phyloP scores from a whole-genome alignment of 352 stramenopile species.

The Globisporangium lucens region DNA sequence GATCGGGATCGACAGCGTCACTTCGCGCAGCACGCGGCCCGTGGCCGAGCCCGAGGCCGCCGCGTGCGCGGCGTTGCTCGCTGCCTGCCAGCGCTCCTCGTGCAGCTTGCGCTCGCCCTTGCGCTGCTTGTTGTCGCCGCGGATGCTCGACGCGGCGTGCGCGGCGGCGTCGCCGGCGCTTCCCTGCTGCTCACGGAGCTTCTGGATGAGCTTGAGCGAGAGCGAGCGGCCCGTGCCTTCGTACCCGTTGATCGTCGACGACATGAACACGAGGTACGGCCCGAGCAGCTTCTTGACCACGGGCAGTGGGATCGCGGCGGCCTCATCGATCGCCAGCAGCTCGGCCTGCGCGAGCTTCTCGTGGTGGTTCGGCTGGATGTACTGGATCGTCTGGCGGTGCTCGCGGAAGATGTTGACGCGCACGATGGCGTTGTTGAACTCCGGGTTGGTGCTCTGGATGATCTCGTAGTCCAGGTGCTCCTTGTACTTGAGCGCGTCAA shows the following conservation, averaged over 20 bases:
- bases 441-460: constrained; percentile 83
- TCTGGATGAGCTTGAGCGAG: constrained; percentile 98
- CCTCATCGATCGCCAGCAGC: constrained; percentile 98
- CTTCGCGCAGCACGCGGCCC: constrained; percentile 89
- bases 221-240: constrained; percentile 98
- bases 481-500: constrained; percentile 92
- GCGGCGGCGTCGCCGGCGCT: constrained; percentile 56
- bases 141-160: constrained; percentile 61
- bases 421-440: constrained; percentile 88
- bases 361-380: constrained; percentile 93
- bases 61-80: constrained; percentile 82
- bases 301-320: constrained; percentile 99
- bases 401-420: constrained; percentile 97
- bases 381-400: constrained; percentile 97
- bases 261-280: constrained; percentile 98
- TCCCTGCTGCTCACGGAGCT: constrained; percentile 94
- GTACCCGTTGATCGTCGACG: constrained; percentile 99
- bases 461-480: constrained; percentile 99
- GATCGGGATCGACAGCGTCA: constrained; percentile 97
- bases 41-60: constrained; percentile 41
- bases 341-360: constrained; percentile 97
- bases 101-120: constrained; percentile 97
- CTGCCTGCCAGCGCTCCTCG: constrained; percentile 94
- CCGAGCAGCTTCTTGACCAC: constrained; percentile 96
- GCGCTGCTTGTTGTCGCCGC: constrained; percentile 88